Evolutionary conservation across 2,329 filamentous ascomycete species (phyloP).

Genomic region (Phaeosphaeria sp.): DNA sequence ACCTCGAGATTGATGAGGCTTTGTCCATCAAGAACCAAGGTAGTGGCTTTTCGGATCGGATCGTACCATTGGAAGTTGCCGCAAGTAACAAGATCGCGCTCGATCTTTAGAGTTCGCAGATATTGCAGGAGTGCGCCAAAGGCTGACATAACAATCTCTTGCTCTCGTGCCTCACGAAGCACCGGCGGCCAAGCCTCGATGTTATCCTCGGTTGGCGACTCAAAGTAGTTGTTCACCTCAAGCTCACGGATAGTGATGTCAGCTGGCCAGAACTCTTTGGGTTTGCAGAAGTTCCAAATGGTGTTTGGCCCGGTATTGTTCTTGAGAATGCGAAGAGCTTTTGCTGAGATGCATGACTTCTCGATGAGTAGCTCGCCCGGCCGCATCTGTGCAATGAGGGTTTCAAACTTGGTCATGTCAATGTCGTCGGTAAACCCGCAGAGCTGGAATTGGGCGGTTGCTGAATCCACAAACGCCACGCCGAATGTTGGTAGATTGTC

Average conservation of each 20-base stretch:
- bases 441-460: slow-evolving; percentile 94
- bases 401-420: slow-evolving; percentile 96
- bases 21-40: slow-evolving; percentile 90
- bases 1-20: slow-evolving; percentile 98
- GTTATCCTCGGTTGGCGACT: slow-evolving; percentile 62
- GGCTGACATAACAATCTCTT: slow-evolving; percentile 87
- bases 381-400: slow-evolving; percentile 88
- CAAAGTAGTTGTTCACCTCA: slow-evolving; percentile 80
- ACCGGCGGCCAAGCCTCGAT: slow-evolving; percentile 78
- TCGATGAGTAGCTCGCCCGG: slow-evolving; percentile 90
- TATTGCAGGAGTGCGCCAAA: slow-evolving; percentile 90
- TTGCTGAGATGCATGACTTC: slow-evolving; percentile 81
- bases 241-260: slow-evolving; percentile 84
- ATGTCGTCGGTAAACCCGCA: slow-evolving; percentile 90
- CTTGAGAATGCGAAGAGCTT: slow-evolving; percentile 89
- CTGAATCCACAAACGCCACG: slow-evolving; percentile 91
- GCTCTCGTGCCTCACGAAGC: slow-evolving; percentile 74
- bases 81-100: slow-evolving; percentile 84
- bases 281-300: slow-evolving; percentile 92
- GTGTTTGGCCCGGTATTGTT: slow-evolving; percentile 93
- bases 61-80: slow-evolving; percentile 92
- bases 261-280: slow-evolving; percentile 90
- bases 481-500: slow-evolving; percentile 85
- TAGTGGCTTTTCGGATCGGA: slow-evolving; percentile 89
- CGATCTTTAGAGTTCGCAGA: slow-evolving; percentile 81